Base-by-base conservation (phyloP, 2,329 filamentous ascomycete genomes). In the Periconia sp. region DNA sequence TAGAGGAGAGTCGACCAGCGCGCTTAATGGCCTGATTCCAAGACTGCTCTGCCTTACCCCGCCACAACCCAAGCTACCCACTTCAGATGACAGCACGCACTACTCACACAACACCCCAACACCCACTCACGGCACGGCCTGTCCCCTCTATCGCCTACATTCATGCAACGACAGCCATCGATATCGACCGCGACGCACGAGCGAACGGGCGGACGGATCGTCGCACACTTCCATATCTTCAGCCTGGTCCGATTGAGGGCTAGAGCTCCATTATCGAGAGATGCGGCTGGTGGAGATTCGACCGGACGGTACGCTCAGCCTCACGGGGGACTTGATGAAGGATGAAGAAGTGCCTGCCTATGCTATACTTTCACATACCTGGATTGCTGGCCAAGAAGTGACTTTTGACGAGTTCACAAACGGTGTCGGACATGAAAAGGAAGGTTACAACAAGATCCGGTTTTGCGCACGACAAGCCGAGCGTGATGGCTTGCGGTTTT, bases 381-480 rank as follows among this genome's bases (percentile, higher is more conserved):
- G 28, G 37, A 11, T 24, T 7, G 28, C 16, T 16, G 21, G 29
- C 18, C n/a, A 33, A 40, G 28, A 40, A 21, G 28, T 40, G 18
- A 33, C 37, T 16, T 40, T 40, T 33, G 21, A 40, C 18, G 28
- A 40, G 18, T 40, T 40, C 16, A 33, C n/a, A 4, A 22, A 18
- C 19, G 21, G 21, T 6, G 18, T 15, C 8, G 37, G 28, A 23
- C 13, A 40, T 28, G 11, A 26, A 11, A 29, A 38, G 35, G 13
- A 26, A 24, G 28, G 37, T 22, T 40, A 40, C 18, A 33, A 25
- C 4, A 40, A 40, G 28, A 40, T 40, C 29, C 28, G 28, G 3
- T 40, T 40, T 26, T 60, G 40, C 29, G 23, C 19, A 37, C 19
- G 35, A 42, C 40, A 49, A n/a, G 29, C 37, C 26, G 12, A 33